These are phyloP conservation scores for Rutstroemia sp. DNA, from an alignment of 2,329 filamentous ascomycete genomes.

Conservation along the genomic window DNA sequence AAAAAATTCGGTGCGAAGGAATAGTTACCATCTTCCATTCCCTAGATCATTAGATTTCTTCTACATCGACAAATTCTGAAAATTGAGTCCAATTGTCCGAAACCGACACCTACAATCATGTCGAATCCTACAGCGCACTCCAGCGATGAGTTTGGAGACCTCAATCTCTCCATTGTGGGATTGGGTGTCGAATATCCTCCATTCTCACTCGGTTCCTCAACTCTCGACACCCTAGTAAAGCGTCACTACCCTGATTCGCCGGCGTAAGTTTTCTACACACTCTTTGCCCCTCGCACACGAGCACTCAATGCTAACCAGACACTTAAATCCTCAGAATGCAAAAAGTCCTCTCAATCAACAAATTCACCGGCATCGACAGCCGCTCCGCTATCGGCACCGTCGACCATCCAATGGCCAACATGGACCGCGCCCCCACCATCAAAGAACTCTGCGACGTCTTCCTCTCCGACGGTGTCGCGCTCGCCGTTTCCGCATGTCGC, in stretches of 20 bases:
- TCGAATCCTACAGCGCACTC: not conserved
- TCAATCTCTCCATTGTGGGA: constrained; percentile 54
- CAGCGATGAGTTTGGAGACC: constrained; percentile 32
- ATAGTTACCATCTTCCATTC: too few relatives aligned
- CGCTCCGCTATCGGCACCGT: constrained; percentile 55
- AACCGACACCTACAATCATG: not conserved
- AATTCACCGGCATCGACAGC: constrained; percentile 55
- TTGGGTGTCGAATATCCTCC: constrained; percentile 55
- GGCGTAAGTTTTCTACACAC: constrained; percentile 39
- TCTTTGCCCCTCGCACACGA: not conserved
- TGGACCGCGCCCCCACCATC: constrained; percentile 45
- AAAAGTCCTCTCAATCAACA: constrained; percentile 56
- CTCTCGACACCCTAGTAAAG: constrained; percentile 44
- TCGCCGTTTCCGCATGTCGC: constrained; percentile 46
- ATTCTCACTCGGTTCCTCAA: constrained; percentile 41
- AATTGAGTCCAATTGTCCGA: not conserved
- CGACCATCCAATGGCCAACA: constrained; percentile 55
- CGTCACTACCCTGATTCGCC: constrained; percentile 52
- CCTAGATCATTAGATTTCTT: too few relatives aligned
- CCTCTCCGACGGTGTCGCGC: constrained; percentile 48
- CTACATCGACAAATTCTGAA: too few relatives aligned
- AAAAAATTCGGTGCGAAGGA: too few relatives aligned
- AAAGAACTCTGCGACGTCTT: constrained; percentile 47
- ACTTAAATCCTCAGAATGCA: constrained; percentile 41
- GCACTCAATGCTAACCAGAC: not conserved